phyloP scores from a whole-genome alignment of 2,329 filamentous ascomycete species.

The Diaporthe citrichinensis region DNA sequence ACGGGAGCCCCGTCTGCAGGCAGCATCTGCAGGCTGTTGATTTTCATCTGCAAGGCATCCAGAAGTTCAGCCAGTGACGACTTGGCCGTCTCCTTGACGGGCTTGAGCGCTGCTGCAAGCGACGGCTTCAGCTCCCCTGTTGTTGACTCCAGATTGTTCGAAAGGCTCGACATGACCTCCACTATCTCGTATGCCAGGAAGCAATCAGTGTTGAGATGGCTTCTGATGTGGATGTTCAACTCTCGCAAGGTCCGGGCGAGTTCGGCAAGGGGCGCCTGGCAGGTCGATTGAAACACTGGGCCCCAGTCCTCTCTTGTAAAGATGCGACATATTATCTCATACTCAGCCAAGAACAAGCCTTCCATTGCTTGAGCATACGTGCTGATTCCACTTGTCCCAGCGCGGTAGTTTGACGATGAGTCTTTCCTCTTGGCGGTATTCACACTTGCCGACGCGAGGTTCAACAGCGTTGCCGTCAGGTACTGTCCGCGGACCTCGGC shows the following conservation, averaged over 20 bases:
- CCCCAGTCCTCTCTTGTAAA: slow-evolving; percentile 91
- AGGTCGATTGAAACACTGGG: slow-evolving; percentile 82
- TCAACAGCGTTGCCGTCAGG: slow-evolving; percentile 84
- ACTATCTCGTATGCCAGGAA: slow-evolving; percentile 96
- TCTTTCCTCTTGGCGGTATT: slow-evolving; percentile 86
- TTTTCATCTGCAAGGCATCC: slow-evolving; percentile 83
- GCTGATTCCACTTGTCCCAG: slow-evolving; percentile 91
- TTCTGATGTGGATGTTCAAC: slow-evolving; percentile 89
- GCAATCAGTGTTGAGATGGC: slow-evolving; percentile 90
- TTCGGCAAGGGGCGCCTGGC: slow-evolving; percentile 82
- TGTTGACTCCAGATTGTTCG: slow-evolving; percentile 82
- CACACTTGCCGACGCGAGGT: slow-evolving; percentile 88
- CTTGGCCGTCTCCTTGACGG: slow-evolving; percentile 93
- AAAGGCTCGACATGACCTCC: slow-evolving; percentile 86
- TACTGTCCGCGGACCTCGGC: slow-evolving; percentile 89
- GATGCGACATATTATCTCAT: slow-evolving; percentile 89
- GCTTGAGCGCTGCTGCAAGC: slow-evolving; percentile 87
- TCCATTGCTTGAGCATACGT: slow-evolving; percentile 92
- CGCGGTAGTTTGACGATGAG: slow-evolving; percentile 85
- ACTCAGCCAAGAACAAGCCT: slow-evolving; percentile 87
- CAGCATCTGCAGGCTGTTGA: slow-evolving; percentile 75
- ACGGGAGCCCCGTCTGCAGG: slow-evolving; percentile 85
- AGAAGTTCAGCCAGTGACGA: slow-evolving; percentile 85
- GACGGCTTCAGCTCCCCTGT: slow-evolving; percentile 89
- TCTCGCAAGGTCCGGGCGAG: slow-evolving; percentile 89